Base-by-base conservation (phyloP, 1,139 yeast species). In the Geotrichum bryndzae region DNA sequence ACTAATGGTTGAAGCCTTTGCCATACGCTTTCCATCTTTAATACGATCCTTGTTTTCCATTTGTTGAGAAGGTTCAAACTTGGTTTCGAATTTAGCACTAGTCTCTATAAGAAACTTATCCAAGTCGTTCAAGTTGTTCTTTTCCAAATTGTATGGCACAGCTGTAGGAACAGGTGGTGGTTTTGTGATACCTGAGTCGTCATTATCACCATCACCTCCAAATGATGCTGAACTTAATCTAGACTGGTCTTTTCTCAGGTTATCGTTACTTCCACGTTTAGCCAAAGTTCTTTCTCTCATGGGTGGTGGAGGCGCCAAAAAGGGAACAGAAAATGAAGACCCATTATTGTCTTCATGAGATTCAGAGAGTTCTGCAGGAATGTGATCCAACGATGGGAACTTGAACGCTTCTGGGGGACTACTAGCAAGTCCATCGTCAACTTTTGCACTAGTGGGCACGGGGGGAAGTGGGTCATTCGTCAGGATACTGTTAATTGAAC, bases 361-460 rank as follows among this genome's bases (percentile, higher is more conserved):
- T 10, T 35, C 45, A n/a, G 59, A 31, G 1, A 59, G 48, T 35
- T 59, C 62, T 15, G 45, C 33, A 6, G 62, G 62, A 22, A 53
- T n/a, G 27, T 59, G 57, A 33, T 59, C 62, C n/a, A 59, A 41
- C 1, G 57, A 56, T 10, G 62, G 62, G 3, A 46, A 35, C 15
- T 35, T 35, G 15, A 35, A 35, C 45, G 45, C 15, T 11, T 35
- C 15, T n/a, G 15, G 15, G 15, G 13, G 4, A 7, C 13, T n/a
- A 10, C 45, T 35, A 35, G 45, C 13, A 11, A 3, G 45, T 11
- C 15, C 45, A 11, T 10, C 45, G 15, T 35, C 15, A 11, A 2
- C 10, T 13, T 11, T 35, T 13, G 13, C 15, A 35, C 15, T 10
- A 10, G 45, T 35, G 15, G 45, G 11, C 45, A 10, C 15, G 15